Evolutionary conservation across 2,329 filamentous ascomycete species (phyloP).

Genomic region (Apiospora arundinis): DNA sequence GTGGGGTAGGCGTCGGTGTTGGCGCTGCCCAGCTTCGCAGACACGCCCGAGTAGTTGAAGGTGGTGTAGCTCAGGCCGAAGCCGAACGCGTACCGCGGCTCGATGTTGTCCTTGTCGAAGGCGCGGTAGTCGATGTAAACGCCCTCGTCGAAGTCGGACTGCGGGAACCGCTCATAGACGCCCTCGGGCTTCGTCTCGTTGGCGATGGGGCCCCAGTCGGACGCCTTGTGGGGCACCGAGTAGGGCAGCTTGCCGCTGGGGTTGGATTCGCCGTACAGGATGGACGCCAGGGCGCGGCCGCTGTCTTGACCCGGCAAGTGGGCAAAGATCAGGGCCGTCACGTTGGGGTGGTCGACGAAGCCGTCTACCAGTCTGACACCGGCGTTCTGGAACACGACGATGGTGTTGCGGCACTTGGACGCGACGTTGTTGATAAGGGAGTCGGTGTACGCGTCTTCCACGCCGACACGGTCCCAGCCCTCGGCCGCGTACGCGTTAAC

Average conservation of each 20-base stretch:
- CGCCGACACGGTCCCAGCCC: slow-evolving; percentile 32
- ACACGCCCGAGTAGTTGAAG: slow-evolving; percentile 61
- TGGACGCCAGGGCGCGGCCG: slow-evolving; percentile 74
- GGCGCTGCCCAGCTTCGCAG: not conserved
- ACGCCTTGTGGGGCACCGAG: slow-evolving; percentile 54
- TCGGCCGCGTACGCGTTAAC: slow-evolving; percentile 69
- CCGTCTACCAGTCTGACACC: slow-evolving; percentile 64
- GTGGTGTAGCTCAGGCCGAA: slow-evolving; percentile 73
- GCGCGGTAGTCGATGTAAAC: slow-evolving; percentile 71
- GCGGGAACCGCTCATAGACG: slow-evolving; percentile 36
- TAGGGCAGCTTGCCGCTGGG: slow-evolving; percentile 57
- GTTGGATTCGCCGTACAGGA: slow-evolving; percentile 68
- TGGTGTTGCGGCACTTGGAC: slow-evolving; percentile 59
- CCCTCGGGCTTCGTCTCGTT: slow-evolving; percentile 51
- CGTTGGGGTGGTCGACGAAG: slow-evolving; percentile 69
- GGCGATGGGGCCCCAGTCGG: slow-evolving; percentile 51
- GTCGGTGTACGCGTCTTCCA: slow-evolving; percentile 42
- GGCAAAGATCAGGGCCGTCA: slow-evolving; percentile 76
- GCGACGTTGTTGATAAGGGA: slow-evolving; percentile 56
- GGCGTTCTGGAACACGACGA: slow-evolving; percentile 69
- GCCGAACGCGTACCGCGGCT: slow-evolving; percentile 69
- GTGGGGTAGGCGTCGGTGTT: slow-evolving; percentile 40
- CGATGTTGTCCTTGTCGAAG: slow-evolving; percentile 63
- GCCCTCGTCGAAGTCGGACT: slow-evolving; percentile 59
- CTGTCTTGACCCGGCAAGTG: slow-evolving; percentile 76